A percentile compares a stretch with the other conserved stretches of the same genome.
Evolutionary conservation across 208 protist genomes (phyloP).

Genomic region (Trypanosoma theileri): DNA sequence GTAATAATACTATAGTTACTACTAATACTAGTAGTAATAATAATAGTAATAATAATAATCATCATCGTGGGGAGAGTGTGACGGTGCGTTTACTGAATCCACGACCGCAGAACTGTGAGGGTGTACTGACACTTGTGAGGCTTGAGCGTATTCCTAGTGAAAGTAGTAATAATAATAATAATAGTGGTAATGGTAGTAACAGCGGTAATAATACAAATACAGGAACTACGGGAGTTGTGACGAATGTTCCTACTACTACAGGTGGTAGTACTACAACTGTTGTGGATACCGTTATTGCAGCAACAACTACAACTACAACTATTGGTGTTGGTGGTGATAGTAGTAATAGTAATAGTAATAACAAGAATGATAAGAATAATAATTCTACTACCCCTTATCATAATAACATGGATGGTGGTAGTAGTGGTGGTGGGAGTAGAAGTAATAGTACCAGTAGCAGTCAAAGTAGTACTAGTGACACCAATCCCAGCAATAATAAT

Average conservation of each 20-base stretch:
- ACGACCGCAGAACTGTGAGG: constrained; percentile 52
- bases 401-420: no score
- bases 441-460: no score
- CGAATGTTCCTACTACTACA: no score
- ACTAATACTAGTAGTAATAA: constrained; percentile 45
- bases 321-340: no score
- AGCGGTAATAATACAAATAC: not conserved
- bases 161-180: constrained; percentile 9
- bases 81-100: constrained; percentile 44
- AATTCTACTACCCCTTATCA: no score
- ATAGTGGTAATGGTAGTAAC: not conserved
- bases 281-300: no score
- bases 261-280: no score
- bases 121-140: constrained; percentile 47
- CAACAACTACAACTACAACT: no score
- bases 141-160: not conserved
- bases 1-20: constrained; percentile 42
- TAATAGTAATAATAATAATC: constrained; percentile 42
- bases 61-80: constrained; percentile 52
- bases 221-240: no score
- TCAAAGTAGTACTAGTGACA: not conserved
- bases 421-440: no score
- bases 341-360: no score
- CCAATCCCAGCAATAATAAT: constrained; percentile 1
- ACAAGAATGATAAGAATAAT: no score